These are phyloP conservation scores for Eustoma russellianum DNA, from an alignment of 257 asterid species.

Conservation along the genomic window DNA sequence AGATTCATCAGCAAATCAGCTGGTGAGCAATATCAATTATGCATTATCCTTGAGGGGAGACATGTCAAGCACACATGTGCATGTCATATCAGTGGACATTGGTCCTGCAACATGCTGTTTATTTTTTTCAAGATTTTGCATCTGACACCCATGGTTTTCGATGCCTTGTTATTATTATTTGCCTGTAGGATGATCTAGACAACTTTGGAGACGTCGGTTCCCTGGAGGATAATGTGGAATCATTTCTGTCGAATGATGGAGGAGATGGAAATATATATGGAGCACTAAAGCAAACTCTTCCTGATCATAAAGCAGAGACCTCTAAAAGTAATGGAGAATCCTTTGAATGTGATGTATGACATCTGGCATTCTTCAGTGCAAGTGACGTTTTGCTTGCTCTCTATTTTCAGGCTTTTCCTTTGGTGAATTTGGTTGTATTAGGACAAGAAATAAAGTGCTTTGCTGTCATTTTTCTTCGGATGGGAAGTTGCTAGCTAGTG, in stretches of 20 bases:
- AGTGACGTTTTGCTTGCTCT: conserved; percentile 1
- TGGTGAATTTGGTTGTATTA: conserved; percentile 81
- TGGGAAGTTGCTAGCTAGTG: conserved; percentile 94
- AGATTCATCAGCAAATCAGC: conserved; percentile 83
- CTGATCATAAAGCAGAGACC: conserved; percentile 36
- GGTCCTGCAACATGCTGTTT: no score
- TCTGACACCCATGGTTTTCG: background rate
- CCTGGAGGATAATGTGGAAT: conserved; percentile 85
- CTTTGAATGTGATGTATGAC: background rate
- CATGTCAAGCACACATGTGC: no score
- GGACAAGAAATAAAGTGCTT: conserved; percentile 84
- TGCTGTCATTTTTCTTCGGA: conserved; percentile 97
- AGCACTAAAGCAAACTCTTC: conserved; percentile 24
- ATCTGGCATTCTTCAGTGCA: conserved; percentile 1
- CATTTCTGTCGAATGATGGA: conserved; percentile 81
- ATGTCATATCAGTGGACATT: no score
- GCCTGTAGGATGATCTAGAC: conserved; percentile 80
- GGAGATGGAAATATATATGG: conserved; percentile 86
- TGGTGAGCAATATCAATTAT: conserved; percentile 37
- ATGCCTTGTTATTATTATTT: conserved; percentile 1
- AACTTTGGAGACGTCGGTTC: conserved; percentile 88
- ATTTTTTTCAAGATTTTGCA: no score
- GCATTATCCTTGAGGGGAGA: no score
- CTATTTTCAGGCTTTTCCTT: conserved; percentile 41
- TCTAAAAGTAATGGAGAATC: conserved; percentile 51